Evolutionary conservation across 225 moss, liverwort and hornwort genomes (phyloP).

Genomic region (Physcomitrellopsis africana): DNA sequence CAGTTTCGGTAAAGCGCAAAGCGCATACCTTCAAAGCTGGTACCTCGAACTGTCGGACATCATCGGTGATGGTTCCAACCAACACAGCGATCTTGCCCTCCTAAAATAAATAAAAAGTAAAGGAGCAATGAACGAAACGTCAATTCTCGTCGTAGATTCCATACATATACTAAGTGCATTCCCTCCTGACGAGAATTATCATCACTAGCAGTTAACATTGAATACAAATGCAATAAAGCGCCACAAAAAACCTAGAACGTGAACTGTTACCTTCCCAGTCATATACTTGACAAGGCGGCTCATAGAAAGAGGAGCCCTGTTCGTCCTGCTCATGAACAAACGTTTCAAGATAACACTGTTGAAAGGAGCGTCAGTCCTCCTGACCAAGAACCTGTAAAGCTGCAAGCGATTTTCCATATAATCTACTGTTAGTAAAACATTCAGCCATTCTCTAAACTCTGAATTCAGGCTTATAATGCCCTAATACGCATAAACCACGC

Average conservation of each 20-base stretch:
- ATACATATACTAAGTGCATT: too few species aligned
- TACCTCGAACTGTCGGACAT: slow-evolving; percentile 71
- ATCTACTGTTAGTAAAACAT: background rate
- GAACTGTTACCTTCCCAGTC: slow-evolving; percentile 61
- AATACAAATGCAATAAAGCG: background rate
- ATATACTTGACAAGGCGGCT: slow-evolving; percentile 81
- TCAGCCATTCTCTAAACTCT: background rate
- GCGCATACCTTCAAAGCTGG: slow-evolving; percentile 79
- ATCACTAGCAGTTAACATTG: too few species aligned
- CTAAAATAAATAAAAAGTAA: slow-evolving; percentile 11
- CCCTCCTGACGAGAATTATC: too few species aligned
- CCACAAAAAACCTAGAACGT: background rate
- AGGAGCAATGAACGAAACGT: background rate
- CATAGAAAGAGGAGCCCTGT: slow-evolving; percentile 74
- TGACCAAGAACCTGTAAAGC: slow-evolving; percentile 88
- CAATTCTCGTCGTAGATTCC: too few species aligned
- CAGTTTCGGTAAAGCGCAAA: slow-evolving; percentile 78
- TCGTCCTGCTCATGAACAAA: slow-evolving; percentile 77
- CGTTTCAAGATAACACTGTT: slow-evolving; percentile 78
- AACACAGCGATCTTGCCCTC: slow-evolving; percentile 70
- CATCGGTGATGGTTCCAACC: slow-evolving; percentile 80
- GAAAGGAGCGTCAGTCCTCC: slow-evolving; percentile 85
- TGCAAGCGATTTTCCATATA: slow-evolving; percentile 14
- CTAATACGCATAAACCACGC: slow-evolving; percentile 1
- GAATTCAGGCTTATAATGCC: background rate